Percentiles rank a stretch among this genome's conserved stretches.
These are phyloP conservation scores for Pseudoturritis turrita DNA, from an alignment of 345 rosid genomes.

Conservation along the genomic window DNA sequence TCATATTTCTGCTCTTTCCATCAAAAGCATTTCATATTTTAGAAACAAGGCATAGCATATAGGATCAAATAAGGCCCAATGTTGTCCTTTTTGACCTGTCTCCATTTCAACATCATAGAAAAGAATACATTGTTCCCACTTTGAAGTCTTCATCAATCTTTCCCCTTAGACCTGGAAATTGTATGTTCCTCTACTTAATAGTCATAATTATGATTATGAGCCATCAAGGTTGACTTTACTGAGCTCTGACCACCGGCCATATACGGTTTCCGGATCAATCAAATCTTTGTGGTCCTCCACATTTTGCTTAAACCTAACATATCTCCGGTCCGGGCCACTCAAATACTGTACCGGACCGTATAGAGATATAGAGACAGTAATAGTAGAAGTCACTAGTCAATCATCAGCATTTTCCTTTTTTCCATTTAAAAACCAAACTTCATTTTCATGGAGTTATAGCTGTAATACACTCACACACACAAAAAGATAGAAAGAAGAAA, in stretches of 20 bases:
- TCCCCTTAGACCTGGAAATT: conserved; percentile 31
- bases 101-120: conserved; percentile 22
- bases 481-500: conserved; percentile 3
- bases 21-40: not conserved
- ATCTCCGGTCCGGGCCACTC: conserved; percentile 29
- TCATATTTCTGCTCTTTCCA: not conserved
- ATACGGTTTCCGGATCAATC: conserved; percentile 23
- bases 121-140: conserved; percentile 19
- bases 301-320: conserved; percentile 22
- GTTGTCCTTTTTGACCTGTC: conserved; percentile 1
- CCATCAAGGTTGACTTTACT: conserved; percentile 29
- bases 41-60: not conserved
- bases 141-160: conserved; percentile 23
- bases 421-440: conserved; percentile 1
- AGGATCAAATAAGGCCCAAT: conserved; percentile 14
- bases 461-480: conserved; percentile 26
- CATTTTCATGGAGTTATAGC: conserved; percentile 28
- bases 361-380: conserved; percentile 18
- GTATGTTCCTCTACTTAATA: conserved; percentile 22
- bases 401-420: conserved; percentile 25
- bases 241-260: conserved; percentile 26
- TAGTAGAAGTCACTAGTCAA: conserved; percentile 27
- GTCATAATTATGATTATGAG: conserved; percentile 11
- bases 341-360: conserved; percentile 33
- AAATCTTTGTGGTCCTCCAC: conserved; percentile 27